A percentile compares a stretch with the other conserved stretches of the same genome.
Evolutionary conservation across 176 grass and related monocot species (phyloP).

Genomic region (Cymbopogon citratus): DNA sequence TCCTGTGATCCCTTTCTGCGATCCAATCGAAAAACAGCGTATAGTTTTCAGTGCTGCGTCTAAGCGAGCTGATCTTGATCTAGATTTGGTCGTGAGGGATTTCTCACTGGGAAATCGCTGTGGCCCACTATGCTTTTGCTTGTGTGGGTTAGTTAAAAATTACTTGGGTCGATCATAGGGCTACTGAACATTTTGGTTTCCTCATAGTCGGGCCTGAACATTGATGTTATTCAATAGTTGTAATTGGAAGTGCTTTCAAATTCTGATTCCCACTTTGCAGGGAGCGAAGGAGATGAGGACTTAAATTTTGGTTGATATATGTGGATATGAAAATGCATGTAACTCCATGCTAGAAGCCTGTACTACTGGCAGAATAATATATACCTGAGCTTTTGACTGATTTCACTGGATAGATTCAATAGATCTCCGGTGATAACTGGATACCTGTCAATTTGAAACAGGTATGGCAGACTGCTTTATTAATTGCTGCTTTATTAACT

Average conservation of each 20-base stretch:
- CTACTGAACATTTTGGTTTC: background rate
- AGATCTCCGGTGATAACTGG: too few relatives aligned
- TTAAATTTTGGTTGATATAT: background rate
- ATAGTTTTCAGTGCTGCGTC: background rate
- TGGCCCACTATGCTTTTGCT: background rate
- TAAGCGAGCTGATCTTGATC: background rate
- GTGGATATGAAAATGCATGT: background rate
- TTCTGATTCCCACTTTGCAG: constrained; percentile 10
- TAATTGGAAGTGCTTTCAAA: background rate
- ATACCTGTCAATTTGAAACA: too few relatives aligned
- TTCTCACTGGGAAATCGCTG: background rate
- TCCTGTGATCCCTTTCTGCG: background rate
- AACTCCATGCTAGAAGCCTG: background rate
- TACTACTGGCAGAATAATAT: too few relatives aligned
- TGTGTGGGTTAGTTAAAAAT: background rate
- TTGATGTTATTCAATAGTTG: background rate
- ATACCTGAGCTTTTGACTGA: too few relatives aligned
- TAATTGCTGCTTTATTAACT: too few relatives aligned
- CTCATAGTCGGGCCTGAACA: background rate
- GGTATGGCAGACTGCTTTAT: too few relatives aligned
- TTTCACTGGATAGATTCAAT: too few relatives aligned
- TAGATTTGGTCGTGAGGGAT: background rate
- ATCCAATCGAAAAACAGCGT: background rate
- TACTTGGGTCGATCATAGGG: background rate
- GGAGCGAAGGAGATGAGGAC: constrained; percentile 16